Evolutionary conservation across 2,329 filamentous ascomycete species (phyloP), one percentile per base, ranked within the genome.

Genomic region (Truncatella angustata): DNA sequence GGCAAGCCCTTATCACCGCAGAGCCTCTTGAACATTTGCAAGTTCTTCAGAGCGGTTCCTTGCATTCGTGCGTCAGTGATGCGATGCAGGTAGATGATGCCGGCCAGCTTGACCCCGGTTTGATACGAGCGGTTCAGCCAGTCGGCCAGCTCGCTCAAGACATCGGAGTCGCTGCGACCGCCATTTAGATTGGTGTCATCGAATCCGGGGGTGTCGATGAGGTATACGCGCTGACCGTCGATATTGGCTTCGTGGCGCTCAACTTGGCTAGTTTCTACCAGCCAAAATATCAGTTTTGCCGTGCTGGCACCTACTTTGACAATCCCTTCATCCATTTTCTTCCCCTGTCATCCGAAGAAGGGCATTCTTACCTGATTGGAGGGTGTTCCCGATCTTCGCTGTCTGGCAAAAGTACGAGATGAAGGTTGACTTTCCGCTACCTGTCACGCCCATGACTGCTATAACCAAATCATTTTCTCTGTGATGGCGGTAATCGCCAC

Each of bases 191-290:
- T 58, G 0, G 73, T 77, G 50, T 78, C 75, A 26, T 75, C 68
- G 54, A 79, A 78, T 1, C 75, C 75, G 0, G 75, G 75, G 0
- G 75, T 78, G 55, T 78, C 75, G 53, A 77, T 20, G 14, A 40
- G 16, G 16, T 40, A 20, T 5, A 40, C 28, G 14, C n/a, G n/a
- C n/a, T 32, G 7, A 32, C 7, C 28, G 28, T 7, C 28, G 14
- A 14, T 9, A 14, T 32, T 32, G 28, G 28, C n/a, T n/a, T n/a
- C n/a, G n/a, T n/a, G n/a, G n/a, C n/a, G n/a, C n/a, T n/a, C n/a
- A n/a, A n/a, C n/a, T n/a, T n/a, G n/a, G n/a, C n/a, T n/a, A n/a
- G n/a, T n/a, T n/a, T n/a, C n/a, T n/a, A n/a, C n/a, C n/a, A n/a
- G n/a, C n/a, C n/a, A n/a, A n/a, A n/a, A n/a, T n/a, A n/a, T n/a